Percentiles rank a stretch among this genome's conserved stretches.
Evolutionary conservation across 2,329 filamentous ascomycete genomes (phyloP).

Genomic region (Leptographium galeiforme): DNA sequence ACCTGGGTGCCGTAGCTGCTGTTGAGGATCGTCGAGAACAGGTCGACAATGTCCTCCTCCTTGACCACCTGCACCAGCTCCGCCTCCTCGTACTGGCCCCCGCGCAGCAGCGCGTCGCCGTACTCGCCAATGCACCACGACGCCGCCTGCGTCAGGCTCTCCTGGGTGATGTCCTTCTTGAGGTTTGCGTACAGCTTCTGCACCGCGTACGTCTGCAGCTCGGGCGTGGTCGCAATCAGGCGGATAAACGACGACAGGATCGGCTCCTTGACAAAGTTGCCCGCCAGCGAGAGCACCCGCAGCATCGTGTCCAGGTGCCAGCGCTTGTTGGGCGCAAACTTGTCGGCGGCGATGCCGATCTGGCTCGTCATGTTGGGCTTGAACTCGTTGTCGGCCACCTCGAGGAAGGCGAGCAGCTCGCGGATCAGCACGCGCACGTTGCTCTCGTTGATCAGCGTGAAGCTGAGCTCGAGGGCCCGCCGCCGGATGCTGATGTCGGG

Average conservation of each 20-base stretch:
- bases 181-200: conserved; percentile 86
- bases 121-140: conserved; percentile 98
- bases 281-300: conserved; percentile 80
- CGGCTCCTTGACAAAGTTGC: conserved; percentile 95
- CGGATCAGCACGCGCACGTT: conserved; percentile 90
- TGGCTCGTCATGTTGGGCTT: conserved; percentile 98
- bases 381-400: conserved; percentile 96
- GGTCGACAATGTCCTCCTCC: conserved; percentile 79
- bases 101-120: conserved; percentile 75
- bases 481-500: conserved; percentile 96
- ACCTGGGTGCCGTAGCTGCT: conserved; percentile 89
- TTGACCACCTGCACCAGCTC: conserved; percentile 70
- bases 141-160: conserved; percentile 82
- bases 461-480: conserved; percentile 91
- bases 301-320: conserved; percentile 99
- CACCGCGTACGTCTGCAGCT: conserved; percentile 90
- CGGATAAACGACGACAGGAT: conserved; percentile 95
- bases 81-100: conserved; percentile 87
- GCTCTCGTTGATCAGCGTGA: conserved; percentile 92
- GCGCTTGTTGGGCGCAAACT: conserved; percentile 90
- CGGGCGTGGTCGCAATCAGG: conserved; percentile 84
- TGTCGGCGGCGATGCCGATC: conserved; percentile 91
- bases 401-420: conserved; percentile 86
- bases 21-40: conserved; percentile 86
- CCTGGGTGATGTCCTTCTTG: conserved; percentile 95